Evolutionary conservation across 495 filamentous ascomycete genomes (phyloP).

Genomic region (Glarea lozoyensis): DNA sequence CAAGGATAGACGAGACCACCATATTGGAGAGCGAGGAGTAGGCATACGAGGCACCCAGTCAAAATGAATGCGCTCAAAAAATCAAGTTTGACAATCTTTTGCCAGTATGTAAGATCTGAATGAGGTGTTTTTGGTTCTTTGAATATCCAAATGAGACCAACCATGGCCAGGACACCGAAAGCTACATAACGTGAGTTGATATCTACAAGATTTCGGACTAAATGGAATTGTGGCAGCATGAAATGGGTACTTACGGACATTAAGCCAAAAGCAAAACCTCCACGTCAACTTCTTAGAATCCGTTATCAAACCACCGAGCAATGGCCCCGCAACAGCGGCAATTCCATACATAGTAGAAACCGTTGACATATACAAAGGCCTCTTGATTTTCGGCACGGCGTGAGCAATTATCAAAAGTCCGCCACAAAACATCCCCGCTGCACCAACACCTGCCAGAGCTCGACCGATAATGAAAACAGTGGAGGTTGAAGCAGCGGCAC

Average conservation of each 20-base stretch:
- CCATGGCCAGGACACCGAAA: too few relatives aligned
- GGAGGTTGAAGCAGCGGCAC: conserved; percentile 51
- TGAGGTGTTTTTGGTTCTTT: too few relatives aligned
- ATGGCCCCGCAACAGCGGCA: conserved; percentile 34
- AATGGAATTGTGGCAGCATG: too few relatives aligned
- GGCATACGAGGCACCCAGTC: neutral
- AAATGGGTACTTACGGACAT: too few relatives aligned
- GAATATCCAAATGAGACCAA: too few relatives aligned
- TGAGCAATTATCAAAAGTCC: conserved; percentile 19
- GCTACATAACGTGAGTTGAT: too few relatives aligned
- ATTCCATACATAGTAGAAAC: conserved; percentile 56
- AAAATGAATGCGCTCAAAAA: neutral
- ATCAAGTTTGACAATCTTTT: conserved; percentile 1
- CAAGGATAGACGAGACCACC: neutral
- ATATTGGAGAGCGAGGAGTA: neutral
- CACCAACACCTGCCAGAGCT: conserved; percentile 51
- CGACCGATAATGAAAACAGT: conserved; percentile 54
- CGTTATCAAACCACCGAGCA: conserved; percentile 58
- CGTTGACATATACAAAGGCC: conserved; percentile 64
- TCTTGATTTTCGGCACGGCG: conserved; percentile 55
- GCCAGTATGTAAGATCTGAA: too few relatives aligned
- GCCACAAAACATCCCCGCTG: conserved; percentile 44
- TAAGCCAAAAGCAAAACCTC: conserved; percentile 54
- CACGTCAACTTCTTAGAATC: conserved; percentile 48
- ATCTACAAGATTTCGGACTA: too few relatives aligned